phyloP scores from a whole-genome alignment of 2,329 filamentous ascomycete genomes.

The Ophiognomonia clavigignenti-juglandacearum region DNA sequence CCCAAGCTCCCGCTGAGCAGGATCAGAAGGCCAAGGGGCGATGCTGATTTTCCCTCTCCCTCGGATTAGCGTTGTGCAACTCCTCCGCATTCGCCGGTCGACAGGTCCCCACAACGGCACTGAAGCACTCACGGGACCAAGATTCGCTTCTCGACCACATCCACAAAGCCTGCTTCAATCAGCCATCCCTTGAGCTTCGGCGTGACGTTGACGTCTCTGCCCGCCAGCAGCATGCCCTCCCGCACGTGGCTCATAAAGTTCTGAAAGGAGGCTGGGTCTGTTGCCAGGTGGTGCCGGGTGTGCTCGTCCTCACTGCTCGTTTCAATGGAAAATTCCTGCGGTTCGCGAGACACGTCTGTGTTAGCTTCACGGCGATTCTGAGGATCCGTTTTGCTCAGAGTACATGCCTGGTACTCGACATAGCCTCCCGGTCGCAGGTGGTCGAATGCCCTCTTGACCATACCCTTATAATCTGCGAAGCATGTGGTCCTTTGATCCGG shows the following conservation, averaged over 20 bases:
- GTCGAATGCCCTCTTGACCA: constrained; percentile 46
- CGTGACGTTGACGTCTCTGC: constrained; percentile 32
- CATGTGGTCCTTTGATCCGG: not conserved
- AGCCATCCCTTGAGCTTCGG: constrained; percentile 31
- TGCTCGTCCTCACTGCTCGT: not conserved
- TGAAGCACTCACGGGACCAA: not conserved
- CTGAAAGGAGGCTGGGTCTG: constrained; percentile 29
- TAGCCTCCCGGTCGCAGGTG: constrained; percentile 46
- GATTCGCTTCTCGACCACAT: constrained; percentile 39
- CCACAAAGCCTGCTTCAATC: constrained; percentile 47
- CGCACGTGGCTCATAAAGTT: constrained; percentile 36
- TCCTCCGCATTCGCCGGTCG: no score
- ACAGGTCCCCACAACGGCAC: no score
- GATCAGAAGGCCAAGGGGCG: not conserved
- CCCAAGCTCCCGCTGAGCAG: not conserved
- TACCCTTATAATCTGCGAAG: constrained; percentile 23
- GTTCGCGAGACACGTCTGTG: not conserved
- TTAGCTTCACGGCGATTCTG: no score
- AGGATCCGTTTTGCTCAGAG: constrained; percentile 36
- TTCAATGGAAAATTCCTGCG: not conserved
- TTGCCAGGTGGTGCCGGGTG: constrained; percentile 27
- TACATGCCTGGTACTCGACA: constrained; percentile 48
- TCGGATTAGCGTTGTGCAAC: no score
- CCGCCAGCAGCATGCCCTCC: constrained; percentile 29
- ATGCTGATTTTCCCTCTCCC: no score